phyloP scores from a whole-genome alignment of 139 green algal genomes.

The Coelastrella sp. region DNA sequence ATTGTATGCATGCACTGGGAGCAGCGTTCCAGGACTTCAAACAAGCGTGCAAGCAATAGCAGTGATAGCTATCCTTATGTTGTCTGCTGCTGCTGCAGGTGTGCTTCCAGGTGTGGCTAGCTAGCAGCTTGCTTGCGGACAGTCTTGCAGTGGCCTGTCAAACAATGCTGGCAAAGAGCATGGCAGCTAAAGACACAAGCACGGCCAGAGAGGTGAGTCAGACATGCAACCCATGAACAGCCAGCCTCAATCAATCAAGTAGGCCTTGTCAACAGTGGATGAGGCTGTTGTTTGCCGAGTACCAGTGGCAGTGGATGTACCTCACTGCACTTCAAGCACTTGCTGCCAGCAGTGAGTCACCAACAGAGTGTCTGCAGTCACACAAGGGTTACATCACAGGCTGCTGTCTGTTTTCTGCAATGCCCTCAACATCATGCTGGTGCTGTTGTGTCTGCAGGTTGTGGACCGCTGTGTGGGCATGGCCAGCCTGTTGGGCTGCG shows the following conservation, averaged over 20 bases:
- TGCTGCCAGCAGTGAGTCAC: background rate
- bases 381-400: background rate
- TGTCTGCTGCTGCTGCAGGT: constrained; percentile 22
- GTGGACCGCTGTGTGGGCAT: constrained; percentile 46
- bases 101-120: constrained; percentile 82
- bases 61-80: background rate
- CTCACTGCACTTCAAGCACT: background rate
- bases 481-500: constrained; percentile 57
- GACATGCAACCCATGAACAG: background rate
- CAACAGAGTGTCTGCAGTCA: background rate
- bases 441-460: constrained; percentile 43
- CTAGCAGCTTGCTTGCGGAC: constrained; percentile 78
- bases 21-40: background rate
- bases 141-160: constrained; percentile 85
- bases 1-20: too few species aligned
- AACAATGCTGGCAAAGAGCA: constrained; percentile 71
- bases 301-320: too few species aligned
- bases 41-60: background rate
- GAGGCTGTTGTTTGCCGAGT: too few species aligned
- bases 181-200: constrained; percentile 55
- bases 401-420: background rate
- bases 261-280: too few species aligned
- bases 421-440: background rate
- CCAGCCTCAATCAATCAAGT: too few species aligned
- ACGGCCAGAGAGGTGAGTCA: constrained; percentile 19